Evolutionary conservation across 2,329 filamentous ascomycete species (phyloP), one percentile per base, ranked within the genome.

Genomic region (Pseudopithomyces chartarum): DNA sequence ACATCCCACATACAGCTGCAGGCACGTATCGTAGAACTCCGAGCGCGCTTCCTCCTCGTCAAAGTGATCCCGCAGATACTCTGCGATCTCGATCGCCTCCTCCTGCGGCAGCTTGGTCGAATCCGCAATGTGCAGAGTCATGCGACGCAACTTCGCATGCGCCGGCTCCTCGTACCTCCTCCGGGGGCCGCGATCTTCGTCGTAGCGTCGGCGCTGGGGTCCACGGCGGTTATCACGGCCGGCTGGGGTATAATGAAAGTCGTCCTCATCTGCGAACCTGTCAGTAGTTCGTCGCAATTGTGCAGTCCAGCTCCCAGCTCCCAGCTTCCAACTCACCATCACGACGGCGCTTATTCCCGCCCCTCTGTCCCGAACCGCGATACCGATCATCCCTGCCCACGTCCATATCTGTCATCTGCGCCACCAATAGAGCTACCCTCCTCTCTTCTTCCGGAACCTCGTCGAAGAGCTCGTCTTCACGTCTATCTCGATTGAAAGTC

Each of bases 1-100:
- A 7, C 6, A 8, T 3, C 6, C 6, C 40, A 68, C 84, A 63
- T 76, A 86, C 84, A 98, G 82, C 76, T 94, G 90, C 56, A 93
- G 79, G 7, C 87, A 81, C 29, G 96, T 83, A 55, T 89, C 85
- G 63, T 90, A 81, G 74, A 96, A 96, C 49, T 83, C 86, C 32
- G 82, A 84, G 62, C 87, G 87, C 53, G 96, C 80, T 64, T 92
- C 89, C 64, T 89, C 87, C n/a, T 96, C 92, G 72, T 90, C 73
- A 46, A 63, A 90, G 76, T 96, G 90, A 43, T 96, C 91, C 32
- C 88, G 84, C 15, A 96, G 85, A 47, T 89, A 85, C 67, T 88
- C 90, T 7, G 73, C 73, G 46, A 77, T 74, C 40, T 77, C 72
- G 29, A 70, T 67, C 6, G 70, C 71, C 39, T 77, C 74, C 34